Conservation (phyloP, 257 asterid species). For the Asclepias syriaca region DNA sequence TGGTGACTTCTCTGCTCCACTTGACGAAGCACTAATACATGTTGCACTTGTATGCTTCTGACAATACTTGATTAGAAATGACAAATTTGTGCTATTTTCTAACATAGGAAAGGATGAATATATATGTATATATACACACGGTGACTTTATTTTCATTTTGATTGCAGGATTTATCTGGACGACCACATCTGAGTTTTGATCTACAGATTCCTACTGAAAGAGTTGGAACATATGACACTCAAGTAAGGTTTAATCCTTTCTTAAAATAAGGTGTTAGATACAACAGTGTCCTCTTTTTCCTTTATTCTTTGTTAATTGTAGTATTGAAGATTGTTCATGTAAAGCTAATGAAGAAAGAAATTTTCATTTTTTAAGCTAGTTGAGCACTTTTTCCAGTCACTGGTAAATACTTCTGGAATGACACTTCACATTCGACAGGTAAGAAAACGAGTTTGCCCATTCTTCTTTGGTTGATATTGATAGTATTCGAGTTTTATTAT, state of each 20-base stretch:
- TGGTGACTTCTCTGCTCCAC: constrained; percentile 98
- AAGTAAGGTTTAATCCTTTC: constrained; percentile 31
- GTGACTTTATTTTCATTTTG: neutral
- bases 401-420: constrained; percentile 98
- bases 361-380: constrained; percentile 50
- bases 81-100: neutral
- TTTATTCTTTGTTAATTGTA: neutral
- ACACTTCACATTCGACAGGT: constrained; percentile 98
- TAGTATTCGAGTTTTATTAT: neutral
- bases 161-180: constrained; percentile 84
- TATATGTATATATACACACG: neutral
- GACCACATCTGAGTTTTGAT: constrained; percentile 87
- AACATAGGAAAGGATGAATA: neutral
- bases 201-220: constrained; percentile 77
- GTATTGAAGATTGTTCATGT: neutral
- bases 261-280: neutral
- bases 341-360: neutral
- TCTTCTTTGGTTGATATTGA: neutral
- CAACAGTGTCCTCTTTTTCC: neutral
- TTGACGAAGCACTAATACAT: constrained; percentile 91
- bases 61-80: neutral
- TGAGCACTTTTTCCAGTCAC: constrained; percentile 96
- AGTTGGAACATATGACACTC: constrained; percentile 94
- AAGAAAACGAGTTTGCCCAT: constrained; percentile 6
- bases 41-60: constrained; percentile 68